These are phyloP conservation scores for Cicer judaicum DNA, from an alignment of 306 rosid genomes.

Conservation along the genomic window DNA sequence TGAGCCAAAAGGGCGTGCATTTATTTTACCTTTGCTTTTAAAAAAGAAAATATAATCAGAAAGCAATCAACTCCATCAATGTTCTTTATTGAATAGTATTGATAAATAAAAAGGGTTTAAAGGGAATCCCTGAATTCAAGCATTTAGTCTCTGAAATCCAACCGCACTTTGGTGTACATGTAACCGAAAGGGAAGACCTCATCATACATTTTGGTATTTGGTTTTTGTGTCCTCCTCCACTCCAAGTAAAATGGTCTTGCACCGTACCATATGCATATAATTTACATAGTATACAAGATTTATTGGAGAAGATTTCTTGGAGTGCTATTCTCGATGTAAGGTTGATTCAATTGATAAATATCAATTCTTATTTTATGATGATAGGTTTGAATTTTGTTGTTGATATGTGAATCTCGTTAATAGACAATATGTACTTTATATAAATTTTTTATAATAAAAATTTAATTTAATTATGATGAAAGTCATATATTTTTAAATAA, in stretches of 20 bases:
- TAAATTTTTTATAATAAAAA: no score
- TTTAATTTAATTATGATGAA: no score
- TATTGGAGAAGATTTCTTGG: no score
- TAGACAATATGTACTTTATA: no score
- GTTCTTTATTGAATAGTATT: constrained; percentile 33
- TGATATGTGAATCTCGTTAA: no score
- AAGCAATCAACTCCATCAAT: constrained; percentile 41
- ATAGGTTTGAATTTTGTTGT: no score
- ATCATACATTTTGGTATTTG: constrained; percentile 50
- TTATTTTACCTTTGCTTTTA: constrained; percentile 30
- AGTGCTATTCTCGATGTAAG: no score
- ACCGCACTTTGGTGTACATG: constrained; percentile 52
- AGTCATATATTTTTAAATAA: no score
- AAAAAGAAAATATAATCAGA: constrained; percentile 40
- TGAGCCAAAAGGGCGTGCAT: constrained; percentile 38
- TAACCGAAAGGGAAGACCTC: constrained; percentile 54
- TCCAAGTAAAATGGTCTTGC: constrained; percentile 48
- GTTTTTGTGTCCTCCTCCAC: constrained; percentile 54
- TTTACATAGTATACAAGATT: constrained; percentile 53
- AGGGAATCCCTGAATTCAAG: constrained; percentile 55
- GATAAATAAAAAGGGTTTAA: constrained; percentile 38
- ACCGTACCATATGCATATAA: constrained; percentile 36
- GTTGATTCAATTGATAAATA: no score
- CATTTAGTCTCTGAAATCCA: constrained; percentile 49
- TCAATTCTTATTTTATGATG: no score